Percentiles rank a stretch among this genome's conserved stretches.
Evolutionary conservation across 2,329 filamentous ascomycete genomes (phyloP).

Genomic region (Aspergillus melleus): DNA sequence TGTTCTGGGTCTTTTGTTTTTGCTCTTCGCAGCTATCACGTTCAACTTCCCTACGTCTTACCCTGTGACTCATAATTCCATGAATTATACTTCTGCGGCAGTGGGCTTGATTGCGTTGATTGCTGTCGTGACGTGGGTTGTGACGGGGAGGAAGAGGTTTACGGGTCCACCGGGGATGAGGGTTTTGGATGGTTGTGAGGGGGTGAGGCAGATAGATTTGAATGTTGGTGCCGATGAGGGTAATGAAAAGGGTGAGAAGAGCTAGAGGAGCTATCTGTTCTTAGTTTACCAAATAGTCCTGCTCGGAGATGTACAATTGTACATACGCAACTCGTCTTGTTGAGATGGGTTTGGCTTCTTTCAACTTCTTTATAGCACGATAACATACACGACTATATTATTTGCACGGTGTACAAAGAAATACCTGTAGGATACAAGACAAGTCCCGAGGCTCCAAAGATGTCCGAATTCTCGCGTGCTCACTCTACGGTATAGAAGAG

Average conservation of each 20-base stretch:
- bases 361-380: no score
- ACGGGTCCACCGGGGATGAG: conserved; percentile 44
- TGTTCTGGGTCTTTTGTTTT: conserved; percentile 51
- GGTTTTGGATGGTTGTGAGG: conserved; percentile 10
- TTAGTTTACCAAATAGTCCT: no score
- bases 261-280: no score
- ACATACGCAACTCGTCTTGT: no score
- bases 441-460: no score
- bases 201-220: background rate
- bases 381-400: no score
- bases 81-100: conserved; percentile 61
- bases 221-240: background rate
- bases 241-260: background rate
- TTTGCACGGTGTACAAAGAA: no score
- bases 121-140: conserved; percentile 53
- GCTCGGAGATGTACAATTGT: no score
- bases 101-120: conserved; percentile 56
- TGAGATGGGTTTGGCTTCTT: no score
- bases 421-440: no score
- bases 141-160: conserved; percentile 52
- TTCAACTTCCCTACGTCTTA: conserved; percentile 56
- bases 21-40: conserved; percentile 56
- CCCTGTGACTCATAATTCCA: conserved; percentile 55
- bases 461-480: no score
- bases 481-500: no score